These are phyloP conservation scores for Beauveria sp. DNA, from an alignment of 2,329 filamentous ascomycete genomes.

Conservation along the genomic window DNA sequence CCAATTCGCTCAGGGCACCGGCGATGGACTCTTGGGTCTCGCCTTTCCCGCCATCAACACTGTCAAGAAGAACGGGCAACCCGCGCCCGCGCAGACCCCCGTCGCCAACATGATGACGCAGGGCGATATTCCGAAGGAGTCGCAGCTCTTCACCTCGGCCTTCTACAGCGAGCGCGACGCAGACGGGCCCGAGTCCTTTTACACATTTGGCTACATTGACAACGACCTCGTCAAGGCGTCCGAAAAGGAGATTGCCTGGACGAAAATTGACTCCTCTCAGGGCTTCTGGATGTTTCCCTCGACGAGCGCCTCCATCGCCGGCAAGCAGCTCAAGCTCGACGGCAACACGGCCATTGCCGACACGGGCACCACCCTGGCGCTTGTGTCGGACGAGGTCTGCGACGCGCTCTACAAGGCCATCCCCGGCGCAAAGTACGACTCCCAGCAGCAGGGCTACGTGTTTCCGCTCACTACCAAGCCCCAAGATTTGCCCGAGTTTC, in stretches of 20 bases:
- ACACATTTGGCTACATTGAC: conserved; percentile 69
- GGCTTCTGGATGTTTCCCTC: conserved; percentile 53
- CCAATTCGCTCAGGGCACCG: conserved; percentile 38
- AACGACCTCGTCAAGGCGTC: conserved; percentile 51
- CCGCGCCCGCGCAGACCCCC: conserved; percentile 34
- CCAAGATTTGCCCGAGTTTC: conserved; percentile 36
- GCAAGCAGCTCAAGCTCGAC: conserved; percentile 25
- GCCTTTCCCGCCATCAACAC: conserved; percentile 36
- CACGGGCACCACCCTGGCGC: conserved; percentile 55
- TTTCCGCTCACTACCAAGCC: conserved; percentile 34
- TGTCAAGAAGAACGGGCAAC: conserved; percentile 20
- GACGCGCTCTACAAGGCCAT: conserved; percentile 20
- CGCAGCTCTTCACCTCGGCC: conserved; percentile 57
- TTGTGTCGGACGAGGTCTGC: conserved; percentile 54
- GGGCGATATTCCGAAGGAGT: conserved; percentile 12
- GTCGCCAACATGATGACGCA: conserved; percentile 25
- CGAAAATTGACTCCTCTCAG: conserved; percentile 51
- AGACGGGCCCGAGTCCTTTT: conserved; percentile 24
- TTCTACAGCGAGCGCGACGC: conserved; percentile 42
- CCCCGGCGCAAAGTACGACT: conserved; percentile 27
- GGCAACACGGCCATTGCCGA: conserved; percentile 41
- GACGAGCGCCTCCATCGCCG: conserved; percentile 16
- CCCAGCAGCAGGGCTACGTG: conserved; percentile 3
- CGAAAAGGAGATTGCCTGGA: conserved; percentile 43
- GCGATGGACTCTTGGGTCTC: conserved; percentile 22